Evolutionary conservation across 495 filamentous ascomycete species (phyloP), one percentile per base, ranked within the genome.

Genomic region (Aspergillus panamensis): DNA sequence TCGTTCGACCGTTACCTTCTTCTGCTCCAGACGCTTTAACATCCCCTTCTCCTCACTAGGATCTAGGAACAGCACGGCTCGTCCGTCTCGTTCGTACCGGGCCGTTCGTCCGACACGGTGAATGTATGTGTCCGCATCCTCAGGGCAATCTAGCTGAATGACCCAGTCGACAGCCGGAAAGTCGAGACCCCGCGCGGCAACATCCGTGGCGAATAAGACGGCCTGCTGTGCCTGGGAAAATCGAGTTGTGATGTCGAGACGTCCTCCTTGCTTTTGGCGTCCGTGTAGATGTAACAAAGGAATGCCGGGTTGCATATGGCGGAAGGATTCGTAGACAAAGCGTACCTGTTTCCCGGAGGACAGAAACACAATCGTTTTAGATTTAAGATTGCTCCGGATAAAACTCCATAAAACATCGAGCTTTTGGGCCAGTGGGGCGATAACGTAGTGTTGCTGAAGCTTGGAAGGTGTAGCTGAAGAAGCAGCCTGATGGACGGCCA

Each of bases 111-210:
- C 94, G 12, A 97, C 95, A 51, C 94, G 86, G 70, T 98, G 94
- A 60, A 98, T 98, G 60, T 98, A 98, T 0, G 94, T 97, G 60
- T 96, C 94, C 1, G 88, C 88, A 71, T 98, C 94, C 72, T 98
- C 94, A 0, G 94, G 94, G 59, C 91, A 96, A 69, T 98, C 94
- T 29, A 91, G 72, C 66, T 98, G 94, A 45, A 97, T 86, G 9
- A 98, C 94, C 92, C 94, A 98, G 69, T 97, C 94, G 1, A 98
- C 92, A 12, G 92, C 90, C 0, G 94, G 94, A 68, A 98, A 97
- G 68, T 98, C 94, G 8, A 98, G 79, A 53, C 94, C 94, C 62
- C 94, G 82, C 0, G 94, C 94, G 33, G 92, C 90, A 31, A 98
- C 90, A 68, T 98, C 94, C 0, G 94, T 99, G 1, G 93, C 90